phyloP scores from a whole-genome alignment of 768 basidiomycete genomes.

The Glaciozyma martinii region DNA sequence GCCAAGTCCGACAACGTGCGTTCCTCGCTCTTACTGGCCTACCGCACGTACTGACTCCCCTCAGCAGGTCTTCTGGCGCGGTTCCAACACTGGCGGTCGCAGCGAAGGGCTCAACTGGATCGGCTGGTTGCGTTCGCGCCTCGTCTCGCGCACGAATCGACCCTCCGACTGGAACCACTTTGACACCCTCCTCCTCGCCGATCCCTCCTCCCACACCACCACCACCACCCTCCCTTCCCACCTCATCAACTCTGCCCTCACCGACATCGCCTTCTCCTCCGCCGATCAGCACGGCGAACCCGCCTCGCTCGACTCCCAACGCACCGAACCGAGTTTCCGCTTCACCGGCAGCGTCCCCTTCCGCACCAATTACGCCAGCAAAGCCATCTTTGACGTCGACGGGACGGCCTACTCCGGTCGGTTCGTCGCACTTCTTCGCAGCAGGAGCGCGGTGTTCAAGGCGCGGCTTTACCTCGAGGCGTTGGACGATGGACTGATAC shows the following conservation, averaged over 20 bases:
- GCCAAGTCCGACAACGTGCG: conserved; percentile 14
- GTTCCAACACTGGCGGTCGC: conserved; percentile 15
- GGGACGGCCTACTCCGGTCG: conserved; percentile 21
- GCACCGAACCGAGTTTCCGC: conserved; percentile 11
- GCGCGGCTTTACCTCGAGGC: background rate
- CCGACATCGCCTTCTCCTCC: conserved; percentile 7
- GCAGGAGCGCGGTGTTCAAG: conserved; percentile 6
- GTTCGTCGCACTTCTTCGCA: conserved; percentile 5
- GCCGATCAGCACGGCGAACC: conserved; percentile 9
- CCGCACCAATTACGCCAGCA: conserved; percentile 6
- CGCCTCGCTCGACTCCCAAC: background rate
- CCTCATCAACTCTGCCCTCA: conserved; percentile 3
- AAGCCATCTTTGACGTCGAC: conserved; percentile 11
- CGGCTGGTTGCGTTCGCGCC: conserved; percentile 13
- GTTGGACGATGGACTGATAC: conserved; percentile 7
- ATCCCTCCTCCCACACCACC: background rate
- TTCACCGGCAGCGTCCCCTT: conserved; percentile 4
- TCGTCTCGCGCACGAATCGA: conserved; percentile 7
- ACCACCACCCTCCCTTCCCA: background rate
- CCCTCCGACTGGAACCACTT: conserved; percentile 10
- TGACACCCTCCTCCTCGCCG: conserved; percentile 3
- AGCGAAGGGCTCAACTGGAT: conserved; percentile 5
- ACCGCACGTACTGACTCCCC: background rate
- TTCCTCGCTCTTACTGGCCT: background rate
- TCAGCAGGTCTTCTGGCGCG: conserved; percentile 18